Conservation (phyloP, 805 yeast genomes). For the Brettanomyces naardenensis region DNA sequence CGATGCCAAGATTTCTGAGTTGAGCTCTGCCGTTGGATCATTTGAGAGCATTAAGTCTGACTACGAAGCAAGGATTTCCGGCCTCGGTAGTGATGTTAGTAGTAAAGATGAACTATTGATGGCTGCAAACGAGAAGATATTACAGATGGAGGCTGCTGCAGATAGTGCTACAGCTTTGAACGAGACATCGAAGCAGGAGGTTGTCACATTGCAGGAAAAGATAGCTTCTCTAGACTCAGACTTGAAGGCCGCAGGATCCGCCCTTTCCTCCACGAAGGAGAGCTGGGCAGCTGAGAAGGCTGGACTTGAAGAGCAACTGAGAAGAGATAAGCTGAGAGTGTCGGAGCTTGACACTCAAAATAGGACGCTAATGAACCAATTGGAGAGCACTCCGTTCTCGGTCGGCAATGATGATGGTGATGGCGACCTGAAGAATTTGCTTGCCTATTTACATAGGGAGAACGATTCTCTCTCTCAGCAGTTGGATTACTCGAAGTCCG, state of each 20-base stretch:
- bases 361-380: slow-evolving; percentile 56
- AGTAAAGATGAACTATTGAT: slow-evolving; percentile 16
- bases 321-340: slow-evolving; percentile 34
- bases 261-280: slow-evolving; percentile 29
- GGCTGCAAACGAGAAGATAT: slow-evolving; percentile 17
- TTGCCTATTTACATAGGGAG: slow-evolving; percentile 61
- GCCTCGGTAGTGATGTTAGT: slow-evolving; percentile 25
- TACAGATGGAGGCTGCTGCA: slow-evolving; percentile 11
- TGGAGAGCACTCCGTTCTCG: slow-evolving; percentile 31
- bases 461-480: slow-evolving; percentile 64
- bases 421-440: slow-evolving; percentile 40
- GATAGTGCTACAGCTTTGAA: background rate
- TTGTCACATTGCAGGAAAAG: slow-evolving; percentile 7
- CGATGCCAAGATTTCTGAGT: slow-evolving; percentile 15
- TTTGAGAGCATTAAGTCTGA: slow-evolving; percentile 20
- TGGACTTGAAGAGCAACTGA: slow-evolving; percentile 39
- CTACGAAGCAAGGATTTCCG: slow-evolving; percentile 24
- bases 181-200: slow-evolving; percentile 2
- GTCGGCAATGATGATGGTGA: slow-evolving; percentile 13
- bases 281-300: slow-evolving; percentile 39
- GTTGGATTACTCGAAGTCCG: slow-evolving; percentile 43
- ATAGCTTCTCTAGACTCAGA: slow-evolving; percentile 31
- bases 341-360: slow-evolving; percentile 63
- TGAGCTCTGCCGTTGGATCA: slow-evolving; percentile 16
- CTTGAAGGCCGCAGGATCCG: slow-evolving; percentile 26